Evolutionary conservation across 805 yeast species (phyloP), one percentile per base, ranked within the genome.

Genomic region (Wickerhamiella spandovensis): DNA sequence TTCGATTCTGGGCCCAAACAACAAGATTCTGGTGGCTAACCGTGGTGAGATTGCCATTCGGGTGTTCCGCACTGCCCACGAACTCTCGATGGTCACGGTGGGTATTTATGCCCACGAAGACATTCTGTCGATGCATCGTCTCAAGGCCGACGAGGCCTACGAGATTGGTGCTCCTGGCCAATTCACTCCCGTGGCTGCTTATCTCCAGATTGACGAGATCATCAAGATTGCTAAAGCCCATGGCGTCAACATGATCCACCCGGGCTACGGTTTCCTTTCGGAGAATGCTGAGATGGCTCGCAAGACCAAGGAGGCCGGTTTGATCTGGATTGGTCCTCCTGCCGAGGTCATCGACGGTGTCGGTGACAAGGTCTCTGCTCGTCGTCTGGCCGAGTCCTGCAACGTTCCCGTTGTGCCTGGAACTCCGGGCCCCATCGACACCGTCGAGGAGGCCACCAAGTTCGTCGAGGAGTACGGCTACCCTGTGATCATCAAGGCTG

Each of bases 401-500:
- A 67, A 79, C 51, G 98, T 90, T 18, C 97, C 98, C 13, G 83
- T 82, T 38, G 97, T 90, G 23, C 98, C 98, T 6, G 98, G 98
- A 64, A 89, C 97, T 13, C 95, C 94, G 7, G 98, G 97, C 41
- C 97, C 98, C 55, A 88, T 92, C 64, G 89, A 81, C 52, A 62
- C 75, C 24, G 81, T 81, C 22, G 81, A 74, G 51, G 87, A 90
- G 61, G 97, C 97, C 32, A 61, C 70, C 56, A 81, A 66, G 8
- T 90, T 90, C 64, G 97, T 89, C 37, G 77, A 71, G 44, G 64
- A 87, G 69, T 76, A 90, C 67, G 98, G 98, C 30, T 89, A 67
- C 71, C 98, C 98, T 8, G 97, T 92, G 46, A 90, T 90, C 69
- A 88, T 90, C 71, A 90, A 90, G 71, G 98, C 98, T 45, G 98